These are phyloP conservation scores for Andrographis paniculata DNA, from an alignment of 305 asterid genomes.

Conservation along the genomic window DNA sequence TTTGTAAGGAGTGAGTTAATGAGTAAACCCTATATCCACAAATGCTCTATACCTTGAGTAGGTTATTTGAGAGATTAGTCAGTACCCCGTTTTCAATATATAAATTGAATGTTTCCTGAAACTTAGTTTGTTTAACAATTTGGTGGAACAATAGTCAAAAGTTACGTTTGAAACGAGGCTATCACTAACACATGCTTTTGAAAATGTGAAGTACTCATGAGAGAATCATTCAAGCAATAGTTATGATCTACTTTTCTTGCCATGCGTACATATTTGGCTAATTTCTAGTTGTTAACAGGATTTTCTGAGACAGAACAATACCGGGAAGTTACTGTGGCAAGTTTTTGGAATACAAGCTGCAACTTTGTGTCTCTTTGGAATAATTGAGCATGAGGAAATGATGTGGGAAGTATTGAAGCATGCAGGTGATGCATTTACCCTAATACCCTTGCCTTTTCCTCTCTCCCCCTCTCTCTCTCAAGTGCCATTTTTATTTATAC, in stretches of 20 bases:
- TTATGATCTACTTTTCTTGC: background rate
- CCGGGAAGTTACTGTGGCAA: slow-evolving; percentile 94
- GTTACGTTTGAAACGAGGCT: background rate
- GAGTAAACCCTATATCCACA: too few relatives aligned
- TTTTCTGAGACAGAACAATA: slow-evolving; percentile 87
- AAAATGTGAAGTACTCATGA: background rate
- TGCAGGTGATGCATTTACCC: slow-evolving; percentile 47
- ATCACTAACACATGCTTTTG: background rate
- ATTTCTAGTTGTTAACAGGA: slow-evolving; percentile 43
- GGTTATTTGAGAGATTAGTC: too few relatives aligned
- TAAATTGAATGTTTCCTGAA: background rate
- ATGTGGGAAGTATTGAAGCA: slow-evolving; percentile 72
- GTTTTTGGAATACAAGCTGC: slow-evolving; percentile 70
- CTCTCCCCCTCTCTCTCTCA: too few relatives aligned
- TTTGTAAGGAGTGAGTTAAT: too few relatives aligned
- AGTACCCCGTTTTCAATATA: background rate
- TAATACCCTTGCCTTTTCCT: too few relatives aligned
- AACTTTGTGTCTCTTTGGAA: slow-evolving; percentile 76
- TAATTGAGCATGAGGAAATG: slow-evolving; percentile 79
- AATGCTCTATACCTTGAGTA: too few relatives aligned
- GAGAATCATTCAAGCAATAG: too few relatives aligned
- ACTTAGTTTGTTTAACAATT: too few relatives aligned
- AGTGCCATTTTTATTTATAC: too few relatives aligned
- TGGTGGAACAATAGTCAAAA: too few relatives aligned
- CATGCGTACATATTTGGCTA: background rate